Conservation (phyloP, 768 basidiomycete species). For the Asterophora lycoperdoides region DNA sequence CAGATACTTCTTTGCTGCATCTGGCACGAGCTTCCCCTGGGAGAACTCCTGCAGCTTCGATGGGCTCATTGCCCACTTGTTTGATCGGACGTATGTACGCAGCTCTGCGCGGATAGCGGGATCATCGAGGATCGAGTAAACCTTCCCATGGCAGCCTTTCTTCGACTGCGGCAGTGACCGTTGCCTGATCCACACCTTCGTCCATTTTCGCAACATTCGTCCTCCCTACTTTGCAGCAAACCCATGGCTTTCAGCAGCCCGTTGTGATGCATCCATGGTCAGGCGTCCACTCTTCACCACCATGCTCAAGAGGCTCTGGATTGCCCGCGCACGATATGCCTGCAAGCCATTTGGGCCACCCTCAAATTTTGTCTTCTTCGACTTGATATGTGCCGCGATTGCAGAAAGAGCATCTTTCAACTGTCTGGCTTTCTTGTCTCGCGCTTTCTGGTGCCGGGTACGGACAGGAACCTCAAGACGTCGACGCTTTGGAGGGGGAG, state of each 20-base stretch:
- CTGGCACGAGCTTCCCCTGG: constrained; percentile 21
- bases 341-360: constrained; percentile 20
- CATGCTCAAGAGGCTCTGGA: constrained; percentile 19
- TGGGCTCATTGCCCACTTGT: constrained; percentile 35
- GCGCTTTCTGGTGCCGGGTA: neutral
- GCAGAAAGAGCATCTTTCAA: constrained; percentile 1
- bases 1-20: constrained; percentile 26
- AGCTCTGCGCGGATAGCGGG: constrained; percentile 25
- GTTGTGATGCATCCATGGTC: constrained; percentile 19
- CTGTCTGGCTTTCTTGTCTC: neutral
- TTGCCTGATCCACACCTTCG: constrained; percentile 19
- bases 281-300: constrained; percentile 15
- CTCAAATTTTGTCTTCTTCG: constrained; percentile 10
- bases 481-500: constrained; percentile 11
- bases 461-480: constrained; percentile 8
- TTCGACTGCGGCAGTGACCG: constrained; percentile 23
- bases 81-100: constrained; percentile 24
- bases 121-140: constrained; percentile 24
- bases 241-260: constrained; percentile 20
- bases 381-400: constrained; percentile 15
- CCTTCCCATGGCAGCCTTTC: constrained; percentile 24
- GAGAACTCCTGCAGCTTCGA: constrained; percentile 26
- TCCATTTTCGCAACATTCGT: constrained; percentile 5
- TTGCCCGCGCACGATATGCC: constrained; percentile 17
- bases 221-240: constrained; percentile 12